Evolutionary conservation across 2,329 filamentous ascomycete genomes (phyloP).

Genomic region (Teratosphaeria gauchensis): DNA sequence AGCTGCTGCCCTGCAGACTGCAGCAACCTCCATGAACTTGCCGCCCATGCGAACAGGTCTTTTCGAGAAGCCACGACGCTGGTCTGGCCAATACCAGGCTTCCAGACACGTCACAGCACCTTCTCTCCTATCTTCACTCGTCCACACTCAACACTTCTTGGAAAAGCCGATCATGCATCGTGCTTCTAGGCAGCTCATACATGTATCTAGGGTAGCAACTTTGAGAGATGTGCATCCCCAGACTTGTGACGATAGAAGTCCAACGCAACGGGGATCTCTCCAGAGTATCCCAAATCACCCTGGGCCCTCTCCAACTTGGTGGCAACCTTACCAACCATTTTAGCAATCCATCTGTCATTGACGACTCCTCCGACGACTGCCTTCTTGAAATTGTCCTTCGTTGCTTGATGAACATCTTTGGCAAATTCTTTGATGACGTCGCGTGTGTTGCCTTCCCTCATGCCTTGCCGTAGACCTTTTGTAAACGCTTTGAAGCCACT

Average conservation of each 20-base stretch:
- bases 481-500: conserved; percentile 20
- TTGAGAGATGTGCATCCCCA: conserved; percentile 8
- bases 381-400: conserved; percentile 40
- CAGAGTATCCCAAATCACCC: conserved; percentile 43
- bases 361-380: conserved; percentile 36
- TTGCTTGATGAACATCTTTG: conserved; percentile 21
- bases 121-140: too few relatives aligned
- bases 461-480: conserved; percentile 18
- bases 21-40: neutral
- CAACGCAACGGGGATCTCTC: conserved; percentile 36
- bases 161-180: neutral
- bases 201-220: conserved; percentile 15
- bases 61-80: too few relatives aligned
- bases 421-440: conserved; percentile 20
- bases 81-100: too few relatives aligned
- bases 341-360: conserved; percentile 48
- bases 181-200: neutral
- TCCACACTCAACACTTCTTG: neutral
- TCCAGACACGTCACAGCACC: too few relatives aligned
- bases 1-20: neutral
- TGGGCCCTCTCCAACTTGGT: conserved; percentile 39
- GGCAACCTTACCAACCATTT: conserved; percentile 43
- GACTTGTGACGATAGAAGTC: conserved; percentile 25
- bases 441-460: conserved; percentile 17
- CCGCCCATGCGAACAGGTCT: too few relatives aligned